Base-by-base conservation (phyloP, 2,329 filamentous ascomycete species). In the Xylariaceae sp. region DNA sequence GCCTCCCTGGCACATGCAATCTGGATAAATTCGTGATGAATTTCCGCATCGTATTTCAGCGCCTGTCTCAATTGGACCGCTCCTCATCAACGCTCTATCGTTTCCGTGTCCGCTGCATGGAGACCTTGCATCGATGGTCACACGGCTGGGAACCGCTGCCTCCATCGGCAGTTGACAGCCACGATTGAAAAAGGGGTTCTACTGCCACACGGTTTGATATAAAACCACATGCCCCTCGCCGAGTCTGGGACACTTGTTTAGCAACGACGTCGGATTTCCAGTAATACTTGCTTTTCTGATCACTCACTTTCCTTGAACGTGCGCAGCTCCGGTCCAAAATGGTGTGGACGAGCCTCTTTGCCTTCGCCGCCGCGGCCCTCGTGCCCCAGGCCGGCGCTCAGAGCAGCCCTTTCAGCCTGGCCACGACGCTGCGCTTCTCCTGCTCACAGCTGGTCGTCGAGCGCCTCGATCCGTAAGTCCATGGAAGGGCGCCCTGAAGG, bases 371-470 rank as follows among this genome's bases (percentile, higher is more conserved):
- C 19, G 45, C 43, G 38, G 46, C 38, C 35, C 29, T 46, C 14
- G 41, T 31, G 29, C 43, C 47, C 22, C 44, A 36, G 32, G 44
- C 47, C 12, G 37, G 48, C 12, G 49, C 44, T 22, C n/a, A n/a
- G n/a, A n/a, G n/a, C n/a, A n/a, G n/a, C n/a, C n/a, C n/a, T n/a
- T n/a, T n/a, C n/a, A n/a, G n/a, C n/a, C n/a, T n/a, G n/a, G 43
- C 43, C 16, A 49, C 50, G 25, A 51, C 49, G 15, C 47, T 53
- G 31, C 50, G 50, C 13, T 53, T 53, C 36, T 53, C 50, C 5
- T 53, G 50, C 38, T 52, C 50, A 9, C 49, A 53, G 31, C 49
- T 53, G 14, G 49, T 53, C 8, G 50, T 53, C 18, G 50, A 53
- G 18, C 49, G 50, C 31, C 41, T 53, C 21, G 50, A 53, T 34